phyloP scores from a whole-genome alignment of 2,329 filamentous ascomycete genomes.

The Penicillium italicum region DNA sequence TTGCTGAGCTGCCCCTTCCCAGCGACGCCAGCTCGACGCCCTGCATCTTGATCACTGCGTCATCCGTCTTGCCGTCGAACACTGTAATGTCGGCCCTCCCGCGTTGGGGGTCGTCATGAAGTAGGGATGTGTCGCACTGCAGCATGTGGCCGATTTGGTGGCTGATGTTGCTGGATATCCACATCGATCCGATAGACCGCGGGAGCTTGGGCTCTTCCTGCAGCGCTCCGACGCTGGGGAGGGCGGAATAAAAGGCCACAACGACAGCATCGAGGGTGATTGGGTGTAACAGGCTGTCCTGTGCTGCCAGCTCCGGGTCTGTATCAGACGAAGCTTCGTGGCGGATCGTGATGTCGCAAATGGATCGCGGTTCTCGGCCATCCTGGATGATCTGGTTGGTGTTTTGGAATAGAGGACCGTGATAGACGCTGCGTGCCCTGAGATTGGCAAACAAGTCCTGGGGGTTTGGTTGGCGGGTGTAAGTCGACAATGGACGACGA shows the following conservation, averaged over 20 bases:
- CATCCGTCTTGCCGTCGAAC: too few relatives aligned
- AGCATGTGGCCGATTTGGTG: too few relatives aligned
- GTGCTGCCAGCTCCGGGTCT: not conserved
- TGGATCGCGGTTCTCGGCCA: not conserved
- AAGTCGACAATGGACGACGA: not conserved
- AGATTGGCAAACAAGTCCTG: not conserved
- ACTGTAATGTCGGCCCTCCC: too few relatives aligned
- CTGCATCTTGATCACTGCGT: too few relatives aligned
- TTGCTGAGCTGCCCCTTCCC: too few relatives aligned
- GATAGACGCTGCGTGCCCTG: not conserved
- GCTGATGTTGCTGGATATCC: not conserved
- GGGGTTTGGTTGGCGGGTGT: not conserved
- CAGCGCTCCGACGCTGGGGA: not conserved
- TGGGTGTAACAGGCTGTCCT: not conserved
- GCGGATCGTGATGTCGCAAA: not conserved
- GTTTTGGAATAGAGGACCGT: not conserved
- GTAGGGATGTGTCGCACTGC: too few relatives aligned
- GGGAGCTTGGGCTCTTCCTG: not conserved
- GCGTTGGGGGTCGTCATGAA: too few relatives aligned
- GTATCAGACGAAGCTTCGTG: not conserved
- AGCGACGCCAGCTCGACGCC: too few relatives aligned
- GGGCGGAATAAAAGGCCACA: not conserved
- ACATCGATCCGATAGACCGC: not conserved
- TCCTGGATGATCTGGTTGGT: not conserved
- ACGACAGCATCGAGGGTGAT: not conserved